Conservation (phyloP, 2,329 filamentous ascomycete species). For the Apiospora aurea region DNA sequence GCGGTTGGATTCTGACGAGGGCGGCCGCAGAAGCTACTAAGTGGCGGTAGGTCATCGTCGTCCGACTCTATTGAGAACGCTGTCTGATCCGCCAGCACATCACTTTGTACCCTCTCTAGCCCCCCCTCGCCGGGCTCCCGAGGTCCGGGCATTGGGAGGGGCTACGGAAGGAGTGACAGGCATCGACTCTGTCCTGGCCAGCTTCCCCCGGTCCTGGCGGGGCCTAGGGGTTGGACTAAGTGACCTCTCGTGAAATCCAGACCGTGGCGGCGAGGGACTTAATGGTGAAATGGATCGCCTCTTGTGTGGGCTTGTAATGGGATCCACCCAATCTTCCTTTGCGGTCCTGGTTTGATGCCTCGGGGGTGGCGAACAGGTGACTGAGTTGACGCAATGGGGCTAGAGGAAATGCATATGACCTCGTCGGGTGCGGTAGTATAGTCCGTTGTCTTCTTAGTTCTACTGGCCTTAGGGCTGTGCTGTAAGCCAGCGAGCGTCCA, state of each 20-base stretch:
- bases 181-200: slow-evolving; percentile 40
- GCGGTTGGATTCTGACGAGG: slow-evolving; percentile 22
- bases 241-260: background rate
- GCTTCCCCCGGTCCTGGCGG: slow-evolving; percentile 31
- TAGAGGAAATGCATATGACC: slow-evolving; percentile 54
- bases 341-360: slow-evolving; percentile 8
- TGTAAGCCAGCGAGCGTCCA: slow-evolving; percentile 55
- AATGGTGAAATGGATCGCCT: slow-evolving; percentile 1
- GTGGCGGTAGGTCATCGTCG: slow-evolving; percentile 34
- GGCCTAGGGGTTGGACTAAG: background rate
- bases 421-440: slow-evolving; percentile 38
- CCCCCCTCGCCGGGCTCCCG: slow-evolving; percentile 22
- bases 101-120: slow-evolving; percentile 34
- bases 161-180: slow-evolving; percentile 27
- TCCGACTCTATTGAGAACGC: slow-evolving; percentile 28
- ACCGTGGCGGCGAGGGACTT: background rate
- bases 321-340: background rate
- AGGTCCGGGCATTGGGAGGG: background rate
- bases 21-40: slow-evolving; percentile 32
- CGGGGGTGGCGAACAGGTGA: slow-evolving; percentile 35
- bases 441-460: slow-evolving; percentile 25
- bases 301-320: slow-evolving; percentile 21
- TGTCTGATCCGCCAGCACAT: slow-evolving; percentile 27
- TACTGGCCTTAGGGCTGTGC: slow-evolving; percentile 46
- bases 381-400: slow-evolving; percentile 47